Evolutionary conservation across 345 rosid genomes (phyloP), one percentile per base, ranked within the genome.

Genomic region (Geranium rotundifolium): DNA sequence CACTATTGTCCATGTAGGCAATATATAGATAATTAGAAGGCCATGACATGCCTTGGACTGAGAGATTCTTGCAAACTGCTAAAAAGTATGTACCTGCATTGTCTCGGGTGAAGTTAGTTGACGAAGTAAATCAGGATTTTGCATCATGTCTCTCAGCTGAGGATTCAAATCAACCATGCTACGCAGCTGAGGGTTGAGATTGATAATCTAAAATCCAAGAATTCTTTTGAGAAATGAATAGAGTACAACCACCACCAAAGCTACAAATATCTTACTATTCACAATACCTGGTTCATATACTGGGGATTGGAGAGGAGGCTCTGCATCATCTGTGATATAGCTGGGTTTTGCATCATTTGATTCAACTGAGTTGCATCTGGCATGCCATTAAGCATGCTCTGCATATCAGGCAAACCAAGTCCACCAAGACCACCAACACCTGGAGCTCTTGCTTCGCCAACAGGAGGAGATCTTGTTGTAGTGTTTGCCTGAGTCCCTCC

Each of bases 91-190:
- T 23, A 71, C 96, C 90, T 89, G 96, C 83, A 89, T 81, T 59
- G 81, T 79, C 78, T 86, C 96, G 7, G 96, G 93, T 49, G 86
- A 82, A 66, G 84, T 81, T 66, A 89, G 73, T 72, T 82, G 93
- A 19, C 89, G 93, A 67, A 84, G 81, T 69, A 82, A 72, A 63
- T 89, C 96, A 16, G 88, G 92, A 65, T 86, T 89, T 78, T 89
- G 96, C 93, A 84, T 77, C 85, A 86, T 89, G 67, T 89, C 96
- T 74, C 93, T 81, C 72, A 86, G 18, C 73, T 86, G 96, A 66
- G 90, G 81, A 75, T 86, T 89, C 67, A 73, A 62, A 75, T 86
- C 88, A 65, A 84, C 70, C 82, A 85, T 69, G 58, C 66, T 66
- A 56, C 79, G 75, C 60, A 84, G 78, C 71, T 81, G 89, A 57